phyloP scores from a whole-genome alignment of 805 yeast genomes.

The Pichia exigua region DNA sequence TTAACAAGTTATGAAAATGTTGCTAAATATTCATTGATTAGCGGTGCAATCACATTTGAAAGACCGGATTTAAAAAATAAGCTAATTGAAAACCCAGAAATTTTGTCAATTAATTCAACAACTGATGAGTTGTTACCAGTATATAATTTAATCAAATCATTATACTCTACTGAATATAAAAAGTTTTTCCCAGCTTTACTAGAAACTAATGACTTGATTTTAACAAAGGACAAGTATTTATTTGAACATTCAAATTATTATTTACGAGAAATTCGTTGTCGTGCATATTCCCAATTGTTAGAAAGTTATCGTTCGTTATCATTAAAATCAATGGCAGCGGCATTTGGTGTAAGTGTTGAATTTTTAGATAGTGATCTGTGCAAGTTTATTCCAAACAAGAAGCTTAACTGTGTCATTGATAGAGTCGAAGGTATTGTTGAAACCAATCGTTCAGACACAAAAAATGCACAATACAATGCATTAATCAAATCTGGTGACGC shows the following conservation, averaged over 20 bases:
- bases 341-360: slow-evolving; percentile 82
- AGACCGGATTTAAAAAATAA: slow-evolving; percentile 79
- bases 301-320: slow-evolving; percentile 92
- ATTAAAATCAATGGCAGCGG: slow-evolving; percentile 85
- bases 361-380: slow-evolving; percentile 84
- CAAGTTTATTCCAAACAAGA: slow-evolving; percentile 86
- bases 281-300: slow-evolving; percentile 87
- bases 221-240: slow-evolving; percentile 59
- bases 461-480: slow-evolving; percentile 85
- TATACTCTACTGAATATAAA: slow-evolving; percentile 83
- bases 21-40: slow-evolving; percentile 77
- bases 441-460: slow-evolving; percentile 93
- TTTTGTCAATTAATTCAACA: slow-evolving; percentile 68
- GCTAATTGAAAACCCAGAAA: slow-evolving; percentile 90
- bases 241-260: slow-evolving; percentile 75
- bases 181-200: slow-evolving; percentile 70
- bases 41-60: slow-evolving; percentile 78
- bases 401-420: slow-evolving; percentile 91
- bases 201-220: slow-evolving; percentile 65
- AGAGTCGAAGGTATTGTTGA: slow-evolving; percentile 91
- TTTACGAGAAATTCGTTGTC: slow-evolving; percentile 87
- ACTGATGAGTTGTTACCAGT: slow-evolving; percentile 71
- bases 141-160: slow-evolving; percentile 71
- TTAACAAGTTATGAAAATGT: slow-evolving; percentile 82
- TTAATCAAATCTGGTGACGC: slow-evolving; percentile 90